These are phyloP conservation scores for Alternaria burnsii DNA, from an alignment of 2,329 filamentous ascomycete genomes.

Conservation along the genomic window DNA sequence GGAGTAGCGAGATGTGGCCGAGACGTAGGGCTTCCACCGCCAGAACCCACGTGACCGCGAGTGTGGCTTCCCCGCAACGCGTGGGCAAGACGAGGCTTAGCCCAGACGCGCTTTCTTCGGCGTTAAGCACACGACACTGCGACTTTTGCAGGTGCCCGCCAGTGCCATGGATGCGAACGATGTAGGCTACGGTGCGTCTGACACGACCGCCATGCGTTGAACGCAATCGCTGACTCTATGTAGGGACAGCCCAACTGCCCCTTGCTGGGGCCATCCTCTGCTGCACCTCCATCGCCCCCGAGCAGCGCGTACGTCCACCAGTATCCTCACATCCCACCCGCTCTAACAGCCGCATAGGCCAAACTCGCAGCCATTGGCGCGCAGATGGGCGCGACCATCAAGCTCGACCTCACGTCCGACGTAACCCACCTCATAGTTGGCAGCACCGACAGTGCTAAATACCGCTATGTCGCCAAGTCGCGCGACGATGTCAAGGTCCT, in stretches of 20 bases:
- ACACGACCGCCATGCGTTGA: background rate
- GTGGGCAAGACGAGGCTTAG: constrained; percentile 15
- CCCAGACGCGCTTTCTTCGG: constrained; percentile 22
- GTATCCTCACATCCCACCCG: background rate
- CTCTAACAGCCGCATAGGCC: constrained; percentile 45
- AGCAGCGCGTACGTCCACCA: constrained; percentile 69
- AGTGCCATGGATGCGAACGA: constrained; percentile 34
- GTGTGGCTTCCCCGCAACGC: constrained; percentile 30
- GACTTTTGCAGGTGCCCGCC: constrained; percentile 27
- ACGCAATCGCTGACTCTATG: constrained; percentile 22
- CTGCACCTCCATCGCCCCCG: constrained; percentile 84
- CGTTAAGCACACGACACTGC: constrained; percentile 28
- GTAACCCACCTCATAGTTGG: constrained; percentile 95
- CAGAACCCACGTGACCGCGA: constrained; percentile 10
- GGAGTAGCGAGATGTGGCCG: constrained; percentile 11
- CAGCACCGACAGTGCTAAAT: constrained; percentile 88
- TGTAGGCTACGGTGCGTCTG: constrained; percentile 40
- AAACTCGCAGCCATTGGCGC: constrained; percentile 70
- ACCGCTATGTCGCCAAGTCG: constrained; percentile 91
- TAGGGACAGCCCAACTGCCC: constrained; percentile 48
- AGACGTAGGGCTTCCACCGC: background rate
- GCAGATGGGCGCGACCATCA: constrained; percentile 87
- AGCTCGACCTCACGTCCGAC: constrained; percentile 92
- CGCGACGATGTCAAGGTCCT: constrained; percentile 86
- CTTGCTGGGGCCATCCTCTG: constrained; percentile 76